Evolutionary conservation across 768 basidiomycete species (phyloP), one percentile per base, ranked within the genome.

Genomic region (Lentinula edodes): DNA sequence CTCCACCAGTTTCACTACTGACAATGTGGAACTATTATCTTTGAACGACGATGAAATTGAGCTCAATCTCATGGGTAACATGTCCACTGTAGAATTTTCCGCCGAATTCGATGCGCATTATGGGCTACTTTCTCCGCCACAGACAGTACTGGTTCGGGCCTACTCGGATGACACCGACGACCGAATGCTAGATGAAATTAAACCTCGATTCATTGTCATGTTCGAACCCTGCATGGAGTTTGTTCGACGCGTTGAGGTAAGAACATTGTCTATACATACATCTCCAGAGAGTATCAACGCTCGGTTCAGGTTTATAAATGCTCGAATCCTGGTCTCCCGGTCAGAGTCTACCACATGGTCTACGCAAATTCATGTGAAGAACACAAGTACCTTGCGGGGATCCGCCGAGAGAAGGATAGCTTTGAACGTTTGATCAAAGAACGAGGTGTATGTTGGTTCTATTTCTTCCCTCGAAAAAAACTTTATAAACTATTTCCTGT

Each of bases 91-190:
- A 4, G 67, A 74, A 16, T 67, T 83, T 13, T 77, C 77, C 43
- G 72, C 74, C 8, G 87, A 89, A 53, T 95, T 91, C 65, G 88
- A 95, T 66, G 75, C 80, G 15, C 78, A 85, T 65, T 98, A 93
- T 64, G 95, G 95, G 0, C 71, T 99, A 13, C 72, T 98, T 36
- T 69, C 80, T 3, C 86, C 91, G 0, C 87, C 90, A 66, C 84
- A 97, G 66, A 88, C 90, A 0, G 86, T 98, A 20, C 72, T 98
- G 45, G 83, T 99, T 35, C 84, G 95, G 3, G 83, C 91, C 1
- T 99, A 94, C 69, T 87, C 90, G 0, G 95, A 95, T 51, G 97
- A 98, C 69, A 85, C 90, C 2, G 97, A 99, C 66, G 97, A 99
- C 71, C 82, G 87, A 43, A 75, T 98, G 54, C 77, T 99, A 36